Evolutionary conservation across 2,329 filamentous ascomycete species (phyloP).

Genomic region (Fusarium sterilihyphosum): DNA sequence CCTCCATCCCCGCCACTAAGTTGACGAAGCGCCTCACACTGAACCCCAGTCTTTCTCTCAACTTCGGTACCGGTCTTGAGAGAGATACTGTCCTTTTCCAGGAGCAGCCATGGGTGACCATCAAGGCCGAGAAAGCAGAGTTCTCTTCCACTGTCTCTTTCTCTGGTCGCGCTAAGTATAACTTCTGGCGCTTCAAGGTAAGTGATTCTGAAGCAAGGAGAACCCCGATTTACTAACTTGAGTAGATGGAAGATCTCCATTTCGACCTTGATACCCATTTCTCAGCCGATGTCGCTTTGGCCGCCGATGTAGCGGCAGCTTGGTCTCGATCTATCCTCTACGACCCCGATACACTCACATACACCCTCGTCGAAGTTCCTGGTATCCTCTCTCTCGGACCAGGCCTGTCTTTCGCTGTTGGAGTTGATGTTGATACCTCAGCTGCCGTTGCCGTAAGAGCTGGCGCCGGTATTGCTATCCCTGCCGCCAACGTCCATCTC

Average conservation of each 20-base stretch:
- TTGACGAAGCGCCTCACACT: background rate
- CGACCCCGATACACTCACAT: slow-evolving; percentile 2
- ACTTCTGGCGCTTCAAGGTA: slow-evolving; percentile 18
- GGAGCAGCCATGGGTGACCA: slow-evolving; percentile 13
- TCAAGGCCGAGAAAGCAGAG: slow-evolving; percentile 11
- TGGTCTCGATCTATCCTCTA: slow-evolving; percentile 14
- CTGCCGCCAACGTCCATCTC: slow-evolving; percentile 2
- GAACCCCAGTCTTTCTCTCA: background rate
- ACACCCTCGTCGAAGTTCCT: background rate
- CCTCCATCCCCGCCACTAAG: slow-evolving; percentile 3
- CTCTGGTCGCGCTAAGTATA: slow-evolving; percentile 7
- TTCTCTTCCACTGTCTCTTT: slow-evolving; percentile 13
- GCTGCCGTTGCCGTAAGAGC: slow-evolving; percentile 1
- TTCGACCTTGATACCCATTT: slow-evolving; percentile 14
- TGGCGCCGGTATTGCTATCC: slow-evolving; percentile 8
- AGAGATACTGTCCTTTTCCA: slow-evolving; percentile 2
- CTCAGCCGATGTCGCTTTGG: background rate
- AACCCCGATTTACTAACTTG: fast-evolving
- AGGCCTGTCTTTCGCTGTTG: slow-evolving; percentile 1
- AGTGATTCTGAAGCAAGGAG: fast-evolving
- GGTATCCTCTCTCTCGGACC: slow-evolving; percentile 6
- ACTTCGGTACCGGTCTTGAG: background rate
- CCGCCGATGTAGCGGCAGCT: slow-evolving; percentile 6
- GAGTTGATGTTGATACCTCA: slow-evolving; percentile 1
- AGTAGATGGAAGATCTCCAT: slow-evolving; percentile 12